Evolutionary conservation across 345 rosid species (phyloP), one percentile per base, ranked within the genome.

Genomic region (Lepidium sativum): DNA sequence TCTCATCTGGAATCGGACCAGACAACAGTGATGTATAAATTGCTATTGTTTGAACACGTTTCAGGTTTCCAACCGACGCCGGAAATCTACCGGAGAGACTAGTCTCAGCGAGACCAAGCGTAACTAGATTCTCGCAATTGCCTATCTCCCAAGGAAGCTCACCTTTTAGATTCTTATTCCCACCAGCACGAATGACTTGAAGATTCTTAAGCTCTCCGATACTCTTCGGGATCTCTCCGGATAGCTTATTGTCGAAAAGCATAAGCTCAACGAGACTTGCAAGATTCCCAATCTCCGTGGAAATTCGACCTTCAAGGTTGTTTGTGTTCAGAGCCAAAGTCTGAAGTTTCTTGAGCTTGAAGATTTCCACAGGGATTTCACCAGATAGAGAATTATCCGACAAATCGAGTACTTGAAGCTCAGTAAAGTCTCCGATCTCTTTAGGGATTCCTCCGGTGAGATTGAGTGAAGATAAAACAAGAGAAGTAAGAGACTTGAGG

Each of bases 31-130:
- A 77, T 0, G 95, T 89, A 71, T 92, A 92, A 52, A 89, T 77
- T 6, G 98, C 91, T 3, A 92, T 69, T 1, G 92, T 85, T 54
- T 84, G 78, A 52, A 92, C 86, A 52, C 79, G 85, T 79, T 76
- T 85, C 31, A 92, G 72, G 5, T 38, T 76, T 21, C 96, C 95
- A 1, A 92, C 71, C 16, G 73, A 81, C n/a, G 84, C 23, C n/a
- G 98, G 96, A 5, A 92, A 83, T 65, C 80, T 83, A 6, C 96
- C 92, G 11, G 91, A 89, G 45, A 89, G 81, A 69, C 95, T 82
- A 9, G 98, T 92, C 60, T 92, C 96, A 1, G 96, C 96, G 3
- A 92, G 67, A 74, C 98, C 98, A 41, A 92, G 62, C 75, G 75
- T 62, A 9, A 72, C 43, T 64, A 92, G 75, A 60, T 71, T 71